Evolutionary conservation across 1,284 basidiomycete species (phyloP).

Genomic region (Trichosporon sp.): DNA sequence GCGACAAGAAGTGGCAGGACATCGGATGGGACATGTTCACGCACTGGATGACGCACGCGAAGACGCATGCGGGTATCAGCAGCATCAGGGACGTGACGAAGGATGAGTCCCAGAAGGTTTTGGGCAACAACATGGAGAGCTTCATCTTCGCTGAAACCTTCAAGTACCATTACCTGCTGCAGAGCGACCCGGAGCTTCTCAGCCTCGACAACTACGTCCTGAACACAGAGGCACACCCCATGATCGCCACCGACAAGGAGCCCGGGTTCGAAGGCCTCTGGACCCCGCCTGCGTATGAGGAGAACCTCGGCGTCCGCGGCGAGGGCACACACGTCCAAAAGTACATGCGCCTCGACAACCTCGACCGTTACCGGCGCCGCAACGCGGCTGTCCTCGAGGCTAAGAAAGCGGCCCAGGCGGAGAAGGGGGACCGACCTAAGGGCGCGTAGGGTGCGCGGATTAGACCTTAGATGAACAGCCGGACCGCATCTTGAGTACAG

Average conservation of each 20-base stretch:
- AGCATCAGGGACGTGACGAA: conserved; percentile 58
- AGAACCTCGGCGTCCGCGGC: conserved; percentile 45
- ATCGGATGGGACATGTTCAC: conserved; percentile 65
- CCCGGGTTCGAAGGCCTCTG: conserved; percentile 48
- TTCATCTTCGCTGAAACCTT: conserved; percentile 64
- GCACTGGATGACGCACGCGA: conserved; percentile 59
- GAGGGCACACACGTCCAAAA: conserved; percentile 55
- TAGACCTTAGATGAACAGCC: not conserved
- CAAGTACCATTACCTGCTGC: conserved; percentile 60
- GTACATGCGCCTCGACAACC: conserved; percentile 38
- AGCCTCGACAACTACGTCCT: conserved; percentile 64
- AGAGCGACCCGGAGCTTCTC: conserved; percentile 60
- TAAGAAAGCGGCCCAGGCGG: conserved; percentile 23
- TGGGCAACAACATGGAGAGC: conserved; percentile 58
- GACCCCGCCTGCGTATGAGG: conserved; percentile 31
- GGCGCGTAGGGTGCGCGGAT: not conserved
- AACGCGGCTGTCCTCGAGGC: not conserved
- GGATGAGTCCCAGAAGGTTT: conserved; percentile 41
- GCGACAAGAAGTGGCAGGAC: conserved; percentile 63
- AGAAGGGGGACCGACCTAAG: conserved; percentile 29
- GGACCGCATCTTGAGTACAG: too few species aligned
- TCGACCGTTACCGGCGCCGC: conserved; percentile 26
- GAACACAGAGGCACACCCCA: conserved; percentile 59
- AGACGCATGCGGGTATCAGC: conserved; percentile 55
- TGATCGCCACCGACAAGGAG: conserved; percentile 46